A percentile compares a stretch with the other conserved stretches of the same genome.
Evolutionary conservation across 2,329 filamentous ascomycete species (phyloP).

Genomic region (Helotiales sp.): DNA sequence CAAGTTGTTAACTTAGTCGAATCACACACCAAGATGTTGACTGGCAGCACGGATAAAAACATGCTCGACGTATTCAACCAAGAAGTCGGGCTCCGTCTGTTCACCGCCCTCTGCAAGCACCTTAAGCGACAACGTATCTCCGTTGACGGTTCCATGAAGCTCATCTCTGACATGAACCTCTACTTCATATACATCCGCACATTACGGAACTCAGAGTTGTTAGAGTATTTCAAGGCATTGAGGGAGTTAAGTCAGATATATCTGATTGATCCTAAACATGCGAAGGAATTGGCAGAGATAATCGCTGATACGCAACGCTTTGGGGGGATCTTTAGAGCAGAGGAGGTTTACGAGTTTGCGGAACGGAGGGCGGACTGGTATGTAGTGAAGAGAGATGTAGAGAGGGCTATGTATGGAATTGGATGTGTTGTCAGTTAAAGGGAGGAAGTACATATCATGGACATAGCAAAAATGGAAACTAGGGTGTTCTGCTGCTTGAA

Average conservation of each 20-base stretch:
- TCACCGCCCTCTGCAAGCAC: constrained; percentile 92
- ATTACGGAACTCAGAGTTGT: constrained; percentile 78
- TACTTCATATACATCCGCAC: constrained; percentile 84
- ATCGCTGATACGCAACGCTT: constrained; percentile 92
- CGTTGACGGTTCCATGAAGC: constrained; percentile 82
- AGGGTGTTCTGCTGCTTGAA: no score
- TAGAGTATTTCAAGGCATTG: constrained; percentile 88
- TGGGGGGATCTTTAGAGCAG: constrained; percentile 86
- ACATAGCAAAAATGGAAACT: no score
- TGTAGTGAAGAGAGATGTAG: constrained; percentile 80
- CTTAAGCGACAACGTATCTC: constrained; percentile 93
- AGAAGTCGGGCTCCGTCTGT: constrained; percentile 91
- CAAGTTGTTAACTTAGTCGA: constrained; percentile 83
- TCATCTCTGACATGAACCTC: constrained; percentile 95
- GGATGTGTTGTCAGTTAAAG: constrained; percentile 77
- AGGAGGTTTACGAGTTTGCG: constrained; percentile 97
- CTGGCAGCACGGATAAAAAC: constrained; percentile 94
- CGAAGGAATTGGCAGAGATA: constrained; percentile 92
- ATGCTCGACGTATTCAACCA: constrained; percentile 99
- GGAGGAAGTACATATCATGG: not conserved
- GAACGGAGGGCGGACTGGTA: constrained; percentile 96
- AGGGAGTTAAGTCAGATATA: constrained; percentile 95
- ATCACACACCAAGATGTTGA: constrained; percentile 88
- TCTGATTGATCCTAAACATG: constrained; percentile 80
- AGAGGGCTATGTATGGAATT: constrained; percentile 95